Conservation (phyloP, 176 grass and related monocot species). For the Lolium multiflorum region DNA sequence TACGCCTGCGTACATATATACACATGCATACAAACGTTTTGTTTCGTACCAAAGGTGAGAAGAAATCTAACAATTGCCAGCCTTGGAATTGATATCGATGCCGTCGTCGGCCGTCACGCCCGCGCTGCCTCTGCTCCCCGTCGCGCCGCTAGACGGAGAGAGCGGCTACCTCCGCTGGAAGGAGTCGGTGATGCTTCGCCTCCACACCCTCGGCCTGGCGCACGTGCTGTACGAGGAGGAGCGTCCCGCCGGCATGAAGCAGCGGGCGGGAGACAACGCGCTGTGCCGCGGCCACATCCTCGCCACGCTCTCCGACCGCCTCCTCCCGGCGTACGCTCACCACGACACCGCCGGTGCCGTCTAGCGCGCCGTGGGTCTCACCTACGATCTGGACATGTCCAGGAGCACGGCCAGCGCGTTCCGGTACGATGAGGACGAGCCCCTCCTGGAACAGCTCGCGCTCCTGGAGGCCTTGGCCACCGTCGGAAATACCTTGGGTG, state of each 20-base stretch:
- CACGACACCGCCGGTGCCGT: conserved; percentile 15
- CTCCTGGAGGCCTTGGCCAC: neutral
- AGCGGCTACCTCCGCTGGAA: conserved; percentile 20
- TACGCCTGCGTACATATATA: neutral
- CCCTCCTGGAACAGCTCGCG: conserved; percentile 43
- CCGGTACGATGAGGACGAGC: no score
- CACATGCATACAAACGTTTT: neutral
- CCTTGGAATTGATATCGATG: no score
- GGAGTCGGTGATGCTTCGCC: neutral
- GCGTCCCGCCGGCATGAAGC: neutral
- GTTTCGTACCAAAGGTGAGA: neutral
- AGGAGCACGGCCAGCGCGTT: no score
- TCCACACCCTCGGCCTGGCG: neutral
- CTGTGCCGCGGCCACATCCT: conserved; percentile 28
- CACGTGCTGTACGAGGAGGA: conserved; percentile 16
- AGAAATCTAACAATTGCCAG: neutral
- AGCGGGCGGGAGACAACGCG: neutral
- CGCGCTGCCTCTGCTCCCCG: neutral
- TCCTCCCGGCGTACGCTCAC: conserved; percentile 9
- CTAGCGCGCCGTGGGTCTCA: no score
- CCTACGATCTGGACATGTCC: no score
- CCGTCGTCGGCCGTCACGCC: neutral
- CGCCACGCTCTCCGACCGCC: neutral
- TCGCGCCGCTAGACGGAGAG: conserved; percentile 38
- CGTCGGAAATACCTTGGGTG: neutral